phyloP scores from a whole-genome alignment of 371 early-diverging fungal genomes.

The Smittium culicis region DNA sequence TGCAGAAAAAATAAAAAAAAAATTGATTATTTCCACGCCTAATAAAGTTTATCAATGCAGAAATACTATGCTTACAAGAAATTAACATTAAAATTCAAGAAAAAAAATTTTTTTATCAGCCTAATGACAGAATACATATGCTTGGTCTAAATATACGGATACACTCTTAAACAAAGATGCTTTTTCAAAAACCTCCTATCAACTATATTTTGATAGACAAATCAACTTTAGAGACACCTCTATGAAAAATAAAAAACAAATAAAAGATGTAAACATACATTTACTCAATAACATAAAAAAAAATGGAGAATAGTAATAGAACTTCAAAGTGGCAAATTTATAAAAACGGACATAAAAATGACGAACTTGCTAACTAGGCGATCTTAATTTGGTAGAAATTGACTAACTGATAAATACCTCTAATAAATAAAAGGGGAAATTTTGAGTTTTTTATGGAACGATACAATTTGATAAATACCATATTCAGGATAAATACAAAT shows the following conservation, averaged over 20 bases:
- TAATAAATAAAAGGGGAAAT: too few species aligned
- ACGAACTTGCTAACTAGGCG: not conserved
- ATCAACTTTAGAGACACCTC: not conserved
- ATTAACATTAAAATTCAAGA: not conserved
- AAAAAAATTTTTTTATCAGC: not conserved
- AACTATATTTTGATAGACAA: not conserved
- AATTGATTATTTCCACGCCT: not conserved
- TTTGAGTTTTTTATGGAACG: too few species aligned
- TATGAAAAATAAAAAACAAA: not conserved
- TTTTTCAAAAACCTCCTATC: not conserved
- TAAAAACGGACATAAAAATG: too few species aligned
- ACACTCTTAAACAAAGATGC: not conserved
- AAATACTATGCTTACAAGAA: not conserved
- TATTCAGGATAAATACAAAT: too few species aligned
- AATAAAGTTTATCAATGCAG: not conserved
- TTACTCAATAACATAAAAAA: not conserved
- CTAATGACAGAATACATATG: not conserved
- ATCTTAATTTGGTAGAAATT: not conserved
- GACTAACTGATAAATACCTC: too few species aligned
- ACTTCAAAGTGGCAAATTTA: not conserved
- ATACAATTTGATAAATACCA: too few species aligned
- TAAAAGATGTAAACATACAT: not conserved
- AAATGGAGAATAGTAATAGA: not conserved
- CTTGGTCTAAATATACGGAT: not conserved
- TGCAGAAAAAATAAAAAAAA: not conserved